Percentiles rank a stretch among this genome's conserved stretches.
These are phyloP conservation scores for Ophiostoma sp. DNA, from an alignment of 2,329 filamentous ascomycete genomes.

Conservation along the genomic window DNA sequence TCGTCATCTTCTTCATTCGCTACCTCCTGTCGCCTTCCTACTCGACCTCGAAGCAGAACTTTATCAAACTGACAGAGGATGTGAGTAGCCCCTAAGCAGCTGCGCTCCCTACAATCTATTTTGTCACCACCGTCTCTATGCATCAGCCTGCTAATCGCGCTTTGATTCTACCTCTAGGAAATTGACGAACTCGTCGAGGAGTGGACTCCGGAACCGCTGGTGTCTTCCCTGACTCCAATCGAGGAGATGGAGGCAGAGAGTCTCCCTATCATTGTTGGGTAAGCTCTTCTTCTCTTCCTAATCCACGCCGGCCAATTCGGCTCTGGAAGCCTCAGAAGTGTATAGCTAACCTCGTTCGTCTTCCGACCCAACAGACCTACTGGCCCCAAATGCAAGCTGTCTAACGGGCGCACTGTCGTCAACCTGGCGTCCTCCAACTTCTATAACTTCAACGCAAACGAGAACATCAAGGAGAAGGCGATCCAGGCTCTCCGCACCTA, in stretches of 20 bases:
- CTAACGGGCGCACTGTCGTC: constrained; percentile 80
- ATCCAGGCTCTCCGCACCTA: constrained; percentile 91
- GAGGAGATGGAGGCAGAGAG: constrained; percentile 82
- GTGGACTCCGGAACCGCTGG: constrained; percentile 91
- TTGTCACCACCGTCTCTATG: not conserved
- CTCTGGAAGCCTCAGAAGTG: not conserved
- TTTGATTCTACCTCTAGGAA: constrained; percentile 45
- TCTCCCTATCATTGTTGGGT: constrained; percentile 84
- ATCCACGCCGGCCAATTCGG: not conserved
- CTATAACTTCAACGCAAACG: constrained; percentile 93
- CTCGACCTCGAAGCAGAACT: constrained; percentile 82
- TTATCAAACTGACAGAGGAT: constrained; percentile 82
- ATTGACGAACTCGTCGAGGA: constrained; percentile 96
- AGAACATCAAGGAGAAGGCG: constrained; percentile 88
- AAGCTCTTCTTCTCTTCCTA: constrained; percentile 27
- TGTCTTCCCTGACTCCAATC: constrained; percentile 63
- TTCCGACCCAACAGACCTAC: constrained; percentile 56
- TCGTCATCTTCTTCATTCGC: constrained; percentile 91
- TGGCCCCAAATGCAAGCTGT: constrained; percentile 81
- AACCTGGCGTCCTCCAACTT: constrained; percentile 96
- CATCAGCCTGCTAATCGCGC: not conserved
- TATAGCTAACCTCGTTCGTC: not conserved
- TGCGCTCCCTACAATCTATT: not conserved
- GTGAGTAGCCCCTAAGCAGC: constrained; percentile 29
- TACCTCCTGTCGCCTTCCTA: constrained; percentile 91